Percentiles rank a stretch among this genome's conserved stretches.
These are phyloP conservation scores for Petrea volubilis DNA, from an alignment of 257 asterid species.

Conservation along the genomic window DNA sequence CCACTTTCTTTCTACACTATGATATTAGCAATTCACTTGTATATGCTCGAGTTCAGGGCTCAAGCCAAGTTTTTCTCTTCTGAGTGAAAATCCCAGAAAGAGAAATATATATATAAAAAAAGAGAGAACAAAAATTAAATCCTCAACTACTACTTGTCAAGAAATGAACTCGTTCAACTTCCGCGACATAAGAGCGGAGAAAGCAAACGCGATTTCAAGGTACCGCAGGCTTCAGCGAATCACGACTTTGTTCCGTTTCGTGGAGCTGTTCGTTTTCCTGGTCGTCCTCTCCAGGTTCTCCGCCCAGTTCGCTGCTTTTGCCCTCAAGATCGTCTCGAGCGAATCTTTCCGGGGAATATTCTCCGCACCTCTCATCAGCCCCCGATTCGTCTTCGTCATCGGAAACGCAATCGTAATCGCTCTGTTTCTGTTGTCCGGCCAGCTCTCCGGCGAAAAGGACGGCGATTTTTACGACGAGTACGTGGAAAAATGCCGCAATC, in stretches of 20 bases:
- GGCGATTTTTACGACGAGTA: constrained; percentile 58
- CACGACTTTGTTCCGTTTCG: constrained; percentile 35
- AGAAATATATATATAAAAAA: too few relatives aligned
- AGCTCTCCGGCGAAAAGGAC: constrained; percentile 28
- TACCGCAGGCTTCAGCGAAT: constrained; percentile 26
- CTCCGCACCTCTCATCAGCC: constrained; percentile 41
- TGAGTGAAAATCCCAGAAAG: constrained; percentile 3
- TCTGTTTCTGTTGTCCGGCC: constrained; percentile 57
- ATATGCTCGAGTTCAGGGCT: constrained; percentile 16
- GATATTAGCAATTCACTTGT: constrained; percentile 11
- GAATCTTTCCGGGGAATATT: constrained; percentile 44
- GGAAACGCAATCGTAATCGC: constrained; percentile 68
- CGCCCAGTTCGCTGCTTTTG: constrained; percentile 34
- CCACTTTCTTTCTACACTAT: constrained; percentile 3
- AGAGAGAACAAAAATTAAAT: neutral
- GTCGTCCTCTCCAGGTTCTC: constrained; percentile 39
- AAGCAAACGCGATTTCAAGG: constrained; percentile 34
- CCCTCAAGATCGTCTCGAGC: constrained; percentile 33
- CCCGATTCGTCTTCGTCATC: constrained; percentile 59
- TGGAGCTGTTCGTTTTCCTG: constrained; percentile 38
- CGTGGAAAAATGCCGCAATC: constrained; percentile 38
- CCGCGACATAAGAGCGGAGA: constrained; percentile 41
- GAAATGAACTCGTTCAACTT: constrained; percentile 45
- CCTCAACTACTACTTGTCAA: neutral
- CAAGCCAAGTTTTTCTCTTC: constrained; percentile 28